phyloP scores from a whole-genome alignment of 2,329 filamentous ascomycete species.

The Didymella keratinophila region DNA sequence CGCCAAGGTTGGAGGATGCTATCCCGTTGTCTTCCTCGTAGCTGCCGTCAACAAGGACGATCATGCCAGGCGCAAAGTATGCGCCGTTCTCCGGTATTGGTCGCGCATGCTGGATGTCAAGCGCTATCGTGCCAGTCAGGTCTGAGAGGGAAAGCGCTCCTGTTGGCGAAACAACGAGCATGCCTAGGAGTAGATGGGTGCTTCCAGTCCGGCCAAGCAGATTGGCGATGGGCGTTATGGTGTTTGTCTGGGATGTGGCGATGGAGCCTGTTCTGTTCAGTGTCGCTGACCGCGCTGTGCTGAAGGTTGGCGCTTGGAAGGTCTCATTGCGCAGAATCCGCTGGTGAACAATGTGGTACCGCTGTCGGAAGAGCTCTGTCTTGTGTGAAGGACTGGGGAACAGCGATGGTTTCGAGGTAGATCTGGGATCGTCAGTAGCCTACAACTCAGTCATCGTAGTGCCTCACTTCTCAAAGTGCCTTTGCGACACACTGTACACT shows the following conservation, averaged over 20 bases:
- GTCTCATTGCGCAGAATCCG: slow-evolving; percentile 90
- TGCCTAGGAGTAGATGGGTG: slow-evolving; percentile 84
- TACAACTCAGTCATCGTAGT: slow-evolving; percentile 1
- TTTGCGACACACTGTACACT: slow-evolving; percentile 79
- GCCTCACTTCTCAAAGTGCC: slow-evolving; percentile 82
- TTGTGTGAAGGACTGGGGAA: slow-evolving; percentile 82
- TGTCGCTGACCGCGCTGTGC: slow-evolving; percentile 60
- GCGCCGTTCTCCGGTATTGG: slow-evolving; percentile 84
- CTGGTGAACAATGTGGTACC: slow-evolving; percentile 92
- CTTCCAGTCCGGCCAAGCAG: slow-evolving; percentile 80
- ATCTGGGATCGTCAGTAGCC: slow-evolving; percentile 38
- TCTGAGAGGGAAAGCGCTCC: slow-evolving; percentile 86
- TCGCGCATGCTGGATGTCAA: slow-evolving; percentile 82
- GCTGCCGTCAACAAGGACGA: slow-evolving; percentile 92
- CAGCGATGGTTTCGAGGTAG: slow-evolving; percentile 52
- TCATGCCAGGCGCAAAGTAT: slow-evolving; percentile 96
- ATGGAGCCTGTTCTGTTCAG: slow-evolving; percentile 67
- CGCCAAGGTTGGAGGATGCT: slow-evolving; percentile 67
- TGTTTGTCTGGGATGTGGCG: slow-evolving; percentile 67
- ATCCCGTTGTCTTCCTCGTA: slow-evolving; percentile 92
- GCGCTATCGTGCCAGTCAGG: slow-evolving; percentile 82
- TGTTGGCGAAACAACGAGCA: slow-evolving; percentile 81
- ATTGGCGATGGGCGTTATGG: slow-evolving; percentile 84
- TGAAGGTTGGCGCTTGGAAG: slow-evolving; percentile 83
- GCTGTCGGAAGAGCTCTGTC: slow-evolving; percentile 84